phyloP scores from a whole-genome alignment of 176 grass and related monocot genomes.

The Hsuehochloa calcarea region DNA sequence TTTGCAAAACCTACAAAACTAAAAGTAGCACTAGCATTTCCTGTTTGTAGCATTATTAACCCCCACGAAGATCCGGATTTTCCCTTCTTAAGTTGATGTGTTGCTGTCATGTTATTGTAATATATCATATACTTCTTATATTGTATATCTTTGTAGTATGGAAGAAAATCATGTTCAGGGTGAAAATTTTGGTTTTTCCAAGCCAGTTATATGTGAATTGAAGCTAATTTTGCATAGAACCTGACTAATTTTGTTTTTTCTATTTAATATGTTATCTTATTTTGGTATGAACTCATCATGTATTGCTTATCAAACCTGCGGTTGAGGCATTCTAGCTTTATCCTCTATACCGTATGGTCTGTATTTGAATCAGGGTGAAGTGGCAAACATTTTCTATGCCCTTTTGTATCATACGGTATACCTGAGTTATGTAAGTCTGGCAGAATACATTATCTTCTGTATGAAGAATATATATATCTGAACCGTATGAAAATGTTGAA shows the following conservation, averaged over 20 bases:
- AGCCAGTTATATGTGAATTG: not conserved
- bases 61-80: not conserved
- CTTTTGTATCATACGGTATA: constrained; percentile 3
- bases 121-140: not conserved
- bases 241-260: not conserved
- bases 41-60: not conserved
- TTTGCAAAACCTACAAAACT: not conserved
- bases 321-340: constrained; percentile 1
- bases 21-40: not conserved
- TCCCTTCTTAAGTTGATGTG: not conserved
- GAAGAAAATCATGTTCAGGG: constrained; percentile 3
- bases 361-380: constrained; percentile 18
- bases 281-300: not conserved
- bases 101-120: not conserved
- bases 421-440: not conserved
- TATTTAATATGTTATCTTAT: not conserved
- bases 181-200: constrained; percentile 8
- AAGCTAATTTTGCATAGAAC: not conserved
- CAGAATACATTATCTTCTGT: not conserved
- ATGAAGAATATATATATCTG: not conserved
- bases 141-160: not conserved
- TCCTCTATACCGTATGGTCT: not conserved
- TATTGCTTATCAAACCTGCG: not conserved
- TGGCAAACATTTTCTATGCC: not conserved
- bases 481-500: not conserved